Base-by-base conservation (phyloP, 768 basidiomycete genomes). In the Lentinula sp. region DNA sequence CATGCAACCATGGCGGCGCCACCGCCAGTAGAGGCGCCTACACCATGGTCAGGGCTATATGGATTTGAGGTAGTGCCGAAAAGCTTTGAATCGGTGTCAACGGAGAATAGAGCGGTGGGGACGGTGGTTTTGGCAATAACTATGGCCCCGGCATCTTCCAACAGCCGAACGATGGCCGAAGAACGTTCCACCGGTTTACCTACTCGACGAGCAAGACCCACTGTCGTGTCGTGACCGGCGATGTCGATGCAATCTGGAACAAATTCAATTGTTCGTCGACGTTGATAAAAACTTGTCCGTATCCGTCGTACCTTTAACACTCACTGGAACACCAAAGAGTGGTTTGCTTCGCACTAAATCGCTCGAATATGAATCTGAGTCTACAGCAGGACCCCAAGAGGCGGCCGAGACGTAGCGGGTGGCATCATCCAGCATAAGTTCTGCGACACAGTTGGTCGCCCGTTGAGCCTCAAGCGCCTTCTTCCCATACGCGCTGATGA, bases 1-100 rank as follows among this genome's bases (percentile, higher is more conserved):
- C 80, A 76, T 0, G 88, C 88, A 0, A 91, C 66, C 1, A 90
- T 78, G 1, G 88, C 87, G 0, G 78, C 82, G 60, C 89, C 89
- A 8, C 89, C 89, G 0, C 88, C 86, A 0, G 85, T 84, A 0
- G 87, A 88, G 6, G 85, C 89, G 15, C 88, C 88, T 6, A 78
- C 72, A 9, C 79, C 76, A 61, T 81, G 79, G 1, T 73, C 77
- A 2, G 70, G 66, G 66, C 83, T 84, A 70, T 86, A 79, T 0
- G 88, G 88, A 66, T 90, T 90, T 15, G 76, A 76, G 0, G 87
- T 85, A 56, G 71, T 71, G 15, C 87, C 87, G 68, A 82, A 90
- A 7, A 87, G 70, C 60, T 87, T 82, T 48, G 87, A 87, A 33
- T 67, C 50, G 0, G 85, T 81, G 66, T 85, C 85, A 54, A 87